Evolutionary conservation across 257 asterid genomes (phyloP).

Genomic region (Solanum peruvianum): DNA sequence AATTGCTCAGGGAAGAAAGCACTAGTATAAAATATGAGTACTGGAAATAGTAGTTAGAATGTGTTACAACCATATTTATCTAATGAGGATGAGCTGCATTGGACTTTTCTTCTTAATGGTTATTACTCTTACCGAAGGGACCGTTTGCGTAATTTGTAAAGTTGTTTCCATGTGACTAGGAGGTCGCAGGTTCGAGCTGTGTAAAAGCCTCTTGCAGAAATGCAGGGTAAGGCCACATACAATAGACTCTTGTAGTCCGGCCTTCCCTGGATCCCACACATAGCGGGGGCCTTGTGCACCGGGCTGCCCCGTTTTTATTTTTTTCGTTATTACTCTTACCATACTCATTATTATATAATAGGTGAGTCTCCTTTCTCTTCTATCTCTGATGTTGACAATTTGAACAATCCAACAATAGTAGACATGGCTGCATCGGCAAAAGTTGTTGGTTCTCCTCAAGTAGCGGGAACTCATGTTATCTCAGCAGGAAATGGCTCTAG

Average conservation of each 20-base stretch:
- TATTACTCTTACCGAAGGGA: neutral
- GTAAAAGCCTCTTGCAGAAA: neutral
- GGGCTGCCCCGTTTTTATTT: neutral
- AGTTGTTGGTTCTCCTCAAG: constrained; percentile 49
- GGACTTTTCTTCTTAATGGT: neutral
- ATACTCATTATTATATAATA: constrained; percentile 8
- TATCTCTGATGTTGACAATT: constrained; percentile 93
- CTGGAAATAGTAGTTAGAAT: neutral
- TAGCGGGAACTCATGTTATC: constrained; percentile 24
- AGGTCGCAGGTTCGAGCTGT: neutral
- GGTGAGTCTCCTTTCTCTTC: constrained; percentile 99
- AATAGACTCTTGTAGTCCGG: neutral
- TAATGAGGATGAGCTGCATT: neutral
- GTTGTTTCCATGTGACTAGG: neutral
- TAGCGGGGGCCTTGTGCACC: neutral
- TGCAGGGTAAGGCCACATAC: neutral
- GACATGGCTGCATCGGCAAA: constrained; percentile 62
- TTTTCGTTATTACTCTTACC: neutral
- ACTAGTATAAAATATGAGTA: neutral
- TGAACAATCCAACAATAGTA: constrained; percentile 57
- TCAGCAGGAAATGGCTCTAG: constrained; percentile 25
- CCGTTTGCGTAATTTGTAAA: neutral
- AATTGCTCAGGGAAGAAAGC: neutral
- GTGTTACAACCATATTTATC: neutral
- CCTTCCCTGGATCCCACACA: neutral